Percentiles rank a stretch among this genome's conserved stretches.
These are phyloP conservation scores for Ganoderma multipileum DNA, from an alignment of 1,284 basidiomycete species.

Conservation along the genomic window DNA sequence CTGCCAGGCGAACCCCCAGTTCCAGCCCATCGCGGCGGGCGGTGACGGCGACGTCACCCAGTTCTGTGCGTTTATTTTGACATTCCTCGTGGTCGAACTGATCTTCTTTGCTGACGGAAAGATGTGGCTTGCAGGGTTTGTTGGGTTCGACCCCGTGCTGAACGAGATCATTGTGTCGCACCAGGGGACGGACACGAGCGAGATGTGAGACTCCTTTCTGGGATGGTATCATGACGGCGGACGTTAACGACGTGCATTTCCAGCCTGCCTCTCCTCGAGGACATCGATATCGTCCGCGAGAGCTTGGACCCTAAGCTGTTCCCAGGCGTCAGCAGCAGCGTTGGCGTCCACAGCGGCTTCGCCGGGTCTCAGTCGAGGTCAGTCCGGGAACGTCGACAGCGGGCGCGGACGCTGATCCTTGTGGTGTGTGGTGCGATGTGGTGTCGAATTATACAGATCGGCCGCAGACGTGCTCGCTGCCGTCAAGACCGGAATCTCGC, in stretches of 20 bases:
- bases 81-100: background rate
- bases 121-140: conserved; percentile 43
- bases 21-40: conserved; percentile 65
- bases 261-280: conserved; percentile 42
- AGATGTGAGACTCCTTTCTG: conserved; percentile 47
- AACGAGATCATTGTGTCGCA: conserved; percentile 57
- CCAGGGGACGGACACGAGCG: conserved; percentile 55
- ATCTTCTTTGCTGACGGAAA: conserved; percentile 24
- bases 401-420: background rate
- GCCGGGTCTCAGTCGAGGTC: conserved; percentile 57
- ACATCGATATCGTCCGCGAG: conserved; percentile 39
- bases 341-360: conserved; percentile 67
- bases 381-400: background rate
- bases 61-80: conserved; percentile 48
- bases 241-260: background rate
- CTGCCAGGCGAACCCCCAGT: conserved; percentile 56
- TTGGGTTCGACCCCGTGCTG: conserved; percentile 53
- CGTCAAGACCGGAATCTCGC: conserved; percentile 42
- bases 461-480: conserved; percentile 45
- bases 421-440: background rate
- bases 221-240: background rate
- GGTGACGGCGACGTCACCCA: conserved; percentile 61
- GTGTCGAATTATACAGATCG: conserved; percentile 33
- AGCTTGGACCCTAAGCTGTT: conserved; percentile 51
- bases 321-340: conserved; percentile 54